Evolutionary conservation across 441 rosid species (phyloP).

Genomic region (Euphorbia neoarborescens): DNA sequence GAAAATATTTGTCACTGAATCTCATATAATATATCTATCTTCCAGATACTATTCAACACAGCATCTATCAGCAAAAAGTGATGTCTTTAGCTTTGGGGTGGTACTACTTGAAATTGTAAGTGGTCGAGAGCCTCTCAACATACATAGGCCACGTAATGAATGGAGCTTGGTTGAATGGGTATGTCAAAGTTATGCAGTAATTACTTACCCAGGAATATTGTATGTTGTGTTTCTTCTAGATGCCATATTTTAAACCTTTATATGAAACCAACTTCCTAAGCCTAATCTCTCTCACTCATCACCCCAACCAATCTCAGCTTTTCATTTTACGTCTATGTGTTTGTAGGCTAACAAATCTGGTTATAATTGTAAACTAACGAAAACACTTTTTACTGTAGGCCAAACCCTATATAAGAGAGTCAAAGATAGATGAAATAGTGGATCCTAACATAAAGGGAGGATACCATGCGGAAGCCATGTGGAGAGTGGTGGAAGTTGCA

Average conservation of each 20-base stretch:
- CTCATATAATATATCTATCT: slow-evolving; percentile 3
- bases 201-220: background rate
- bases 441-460: slow-evolving; percentile 59
- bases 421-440: slow-evolving; percentile 66
- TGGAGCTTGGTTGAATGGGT: slow-evolving; percentile 91
- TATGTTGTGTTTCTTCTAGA: background rate
- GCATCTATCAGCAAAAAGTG: slow-evolving; percentile 63
- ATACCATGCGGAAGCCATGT: slow-evolving; percentile 72
- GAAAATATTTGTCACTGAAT: slow-evolving; percentile 3
- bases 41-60: slow-evolving; percentile 69
- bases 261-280: background rate
- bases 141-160: slow-evolving; percentile 56
- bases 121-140: slow-evolving; percentile 67
- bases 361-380: slow-evolving; percentile 10
- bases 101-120: slow-evolving; percentile 66
- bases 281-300: background rate
- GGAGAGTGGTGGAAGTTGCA: slow-evolving; percentile 75
- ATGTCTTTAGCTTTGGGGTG: slow-evolving; percentile 70
- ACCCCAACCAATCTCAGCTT: background rate
- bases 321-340: background rate
- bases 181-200: slow-evolving; percentile 19
- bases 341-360: background rate
- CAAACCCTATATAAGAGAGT: slow-evolving; percentile 54
- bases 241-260: background rate
- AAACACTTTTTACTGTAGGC: slow-evolving; percentile 37